Conservation (phyloP, 2,329 filamentous ascomycete genomes). For the Didymella pomorum region DNA sequence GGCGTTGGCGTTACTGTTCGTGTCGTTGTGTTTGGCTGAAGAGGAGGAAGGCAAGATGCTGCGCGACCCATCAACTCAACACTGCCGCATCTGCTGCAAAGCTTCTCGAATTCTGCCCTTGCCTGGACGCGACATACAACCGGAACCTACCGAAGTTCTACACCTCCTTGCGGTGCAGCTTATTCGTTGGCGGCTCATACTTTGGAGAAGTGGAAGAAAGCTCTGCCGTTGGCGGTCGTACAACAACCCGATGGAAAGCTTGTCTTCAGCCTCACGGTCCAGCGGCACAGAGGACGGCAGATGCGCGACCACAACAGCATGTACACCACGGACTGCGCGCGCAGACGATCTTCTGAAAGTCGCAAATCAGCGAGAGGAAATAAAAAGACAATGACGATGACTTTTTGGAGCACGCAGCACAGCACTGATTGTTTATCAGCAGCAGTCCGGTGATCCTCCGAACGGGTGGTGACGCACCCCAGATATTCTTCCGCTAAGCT, state of each 20-base stretch:
- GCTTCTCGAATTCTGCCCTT: background rate
- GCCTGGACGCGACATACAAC: background rate
- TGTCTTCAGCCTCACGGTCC: slow-evolving; percentile 6
- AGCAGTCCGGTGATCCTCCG: background rate
- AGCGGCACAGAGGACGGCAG: slow-evolving; percentile 7
- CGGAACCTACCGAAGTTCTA: background rate
- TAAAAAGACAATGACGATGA: background rate
- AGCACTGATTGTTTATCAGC: background rate
- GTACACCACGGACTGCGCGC: background rate
- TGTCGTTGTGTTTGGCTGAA: background rate
- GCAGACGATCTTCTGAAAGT: background rate
- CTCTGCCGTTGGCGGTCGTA: slow-evolving; percentile 3
- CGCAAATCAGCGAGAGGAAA: too few relatives aligned
- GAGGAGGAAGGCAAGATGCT: background rate
- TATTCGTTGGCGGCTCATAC: background rate
- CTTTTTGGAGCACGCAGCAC: background rate
- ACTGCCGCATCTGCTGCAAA: background rate
- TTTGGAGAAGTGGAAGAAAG: slow-evolving; percentile 7
- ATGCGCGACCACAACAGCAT: background rate
- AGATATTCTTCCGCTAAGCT: slow-evolving; percentile 6
- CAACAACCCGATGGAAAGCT: slow-evolving; percentile 7
- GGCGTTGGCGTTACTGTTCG: background rate
- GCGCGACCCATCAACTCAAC: background rate
- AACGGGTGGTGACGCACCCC: slow-evolving; percentile 12
- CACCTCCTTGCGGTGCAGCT: background rate